Percentiles rank a stretch among this genome's conserved stretches.
Evolutionary conservation across 768 basidiomycete species (phyloP).

Genomic region (Cubamyces lactineus): DNA sequence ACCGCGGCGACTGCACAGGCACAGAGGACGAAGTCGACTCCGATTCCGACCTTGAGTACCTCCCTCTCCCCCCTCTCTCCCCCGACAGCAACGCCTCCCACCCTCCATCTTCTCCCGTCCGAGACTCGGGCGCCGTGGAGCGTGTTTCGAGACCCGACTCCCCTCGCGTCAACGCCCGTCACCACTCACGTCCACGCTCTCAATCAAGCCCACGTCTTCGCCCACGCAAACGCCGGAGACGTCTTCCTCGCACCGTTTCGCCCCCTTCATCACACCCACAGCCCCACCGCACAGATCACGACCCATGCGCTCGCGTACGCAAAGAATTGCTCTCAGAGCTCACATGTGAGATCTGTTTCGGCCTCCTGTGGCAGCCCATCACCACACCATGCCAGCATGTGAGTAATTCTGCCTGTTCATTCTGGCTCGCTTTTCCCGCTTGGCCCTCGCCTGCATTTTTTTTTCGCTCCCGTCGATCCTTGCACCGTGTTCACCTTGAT

Average conservation of each 20-base stretch:
- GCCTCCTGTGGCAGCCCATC: constrained; percentile 80
- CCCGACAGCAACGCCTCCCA: background rate
- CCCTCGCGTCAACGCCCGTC: constrained; percentile 11
- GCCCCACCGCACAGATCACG: constrained; percentile 30
- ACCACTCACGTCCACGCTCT: constrained; percentile 14
- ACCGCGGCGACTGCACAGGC: constrained; percentile 30
- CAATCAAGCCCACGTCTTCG: constrained; percentile 31
- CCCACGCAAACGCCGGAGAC: constrained; percentile 34
- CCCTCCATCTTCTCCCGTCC: background rate
- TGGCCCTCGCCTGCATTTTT: background rate
- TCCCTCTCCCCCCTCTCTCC: constrained; percentile 14
- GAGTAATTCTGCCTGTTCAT: constrained; percentile 35
- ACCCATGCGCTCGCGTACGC: constrained; percentile 47
- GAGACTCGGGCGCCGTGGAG: background rate
- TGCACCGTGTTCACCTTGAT: background rate
- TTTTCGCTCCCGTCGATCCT: background rate
- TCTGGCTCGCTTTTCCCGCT: constrained; percentile 12
- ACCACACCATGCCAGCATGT: constrained; percentile 97
- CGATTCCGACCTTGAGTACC: constrained; percentile 24
- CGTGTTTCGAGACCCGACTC: background rate
- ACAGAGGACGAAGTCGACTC: constrained; percentile 37
- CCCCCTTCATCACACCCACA: constrained; percentile 37
- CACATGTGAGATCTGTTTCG: constrained; percentile 91
- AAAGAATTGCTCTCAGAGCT: constrained; percentile 71
- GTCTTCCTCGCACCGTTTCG: constrained; percentile 34